phyloP scores from a whole-genome alignment of 1,284 basidiomycete species.

The Cerioporus squamosus region DNA sequence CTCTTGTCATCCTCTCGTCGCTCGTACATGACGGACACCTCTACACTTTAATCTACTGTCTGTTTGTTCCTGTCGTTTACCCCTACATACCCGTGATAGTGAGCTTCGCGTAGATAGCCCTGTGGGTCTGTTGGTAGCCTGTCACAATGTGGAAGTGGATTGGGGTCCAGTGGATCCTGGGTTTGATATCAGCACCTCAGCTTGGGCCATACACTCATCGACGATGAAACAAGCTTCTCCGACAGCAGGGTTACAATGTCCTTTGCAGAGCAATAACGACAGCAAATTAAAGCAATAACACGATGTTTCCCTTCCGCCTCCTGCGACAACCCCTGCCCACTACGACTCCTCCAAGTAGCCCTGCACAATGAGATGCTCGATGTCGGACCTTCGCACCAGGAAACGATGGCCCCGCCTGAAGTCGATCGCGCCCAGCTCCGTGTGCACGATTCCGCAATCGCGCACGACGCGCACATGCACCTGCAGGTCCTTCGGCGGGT shows the following conservation, averaged over 20 bases:
- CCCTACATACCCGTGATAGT: constrained; percentile 22
- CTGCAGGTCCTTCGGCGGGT: constrained; percentile 83
- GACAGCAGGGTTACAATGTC: neutral
- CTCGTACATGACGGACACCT: neutral
- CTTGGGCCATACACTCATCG: no score
- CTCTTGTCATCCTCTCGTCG: neutral
- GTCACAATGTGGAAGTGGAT: constrained; percentile 16
- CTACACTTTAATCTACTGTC: neutral
- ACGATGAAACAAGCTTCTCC: neutral
- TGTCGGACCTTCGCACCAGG: constrained; percentile 82
- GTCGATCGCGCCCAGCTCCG: constrained; percentile 86
- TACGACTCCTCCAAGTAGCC: constrained; percentile 79
- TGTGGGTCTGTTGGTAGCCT: constrained; percentile 16
- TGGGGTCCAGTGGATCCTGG: constrained; percentile 13
- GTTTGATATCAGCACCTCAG: neutral
- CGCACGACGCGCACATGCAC: constrained; percentile 78
- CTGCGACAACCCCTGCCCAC: neutral
- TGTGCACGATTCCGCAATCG: constrained; percentile 90
- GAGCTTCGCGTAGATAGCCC: constrained; percentile 22
- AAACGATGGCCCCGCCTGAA: constrained; percentile 90
- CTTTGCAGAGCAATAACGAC: neutral
- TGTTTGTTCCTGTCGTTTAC: constrained; percentile 12
- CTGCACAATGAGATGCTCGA: constrained; percentile 91
- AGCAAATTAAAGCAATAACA: neutral
- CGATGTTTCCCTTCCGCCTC: no score